Conservation (phyloP, 768 basidiomycete genomes). For the Lentinula sp. region DNA sequence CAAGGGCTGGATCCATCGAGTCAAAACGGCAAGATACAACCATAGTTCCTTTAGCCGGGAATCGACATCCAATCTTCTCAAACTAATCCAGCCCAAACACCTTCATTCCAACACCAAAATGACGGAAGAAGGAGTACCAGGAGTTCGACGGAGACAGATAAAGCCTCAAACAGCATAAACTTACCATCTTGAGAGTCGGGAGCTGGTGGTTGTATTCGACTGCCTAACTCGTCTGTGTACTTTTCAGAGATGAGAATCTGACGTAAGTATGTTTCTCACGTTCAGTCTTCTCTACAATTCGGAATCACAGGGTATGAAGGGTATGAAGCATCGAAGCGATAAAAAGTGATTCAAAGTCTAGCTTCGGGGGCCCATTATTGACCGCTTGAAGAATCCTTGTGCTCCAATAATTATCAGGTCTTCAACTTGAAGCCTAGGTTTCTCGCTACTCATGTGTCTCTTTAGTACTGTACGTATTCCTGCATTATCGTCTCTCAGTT, state of each 20-base stretch:
- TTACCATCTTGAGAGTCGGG: slow-evolving; percentile 2
- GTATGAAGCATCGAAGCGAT: too few relatives aligned
- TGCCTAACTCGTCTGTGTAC: neutral
- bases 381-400: too few relatives aligned
- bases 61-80: neutral
- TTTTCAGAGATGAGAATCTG: neutral
- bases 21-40: neutral
- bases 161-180: neutral
- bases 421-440: too few relatives aligned
- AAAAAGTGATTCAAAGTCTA: too few relatives aligned
- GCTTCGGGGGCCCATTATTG: too few relatives aligned
- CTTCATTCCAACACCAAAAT: neutral
- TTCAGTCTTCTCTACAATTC: too few relatives aligned
- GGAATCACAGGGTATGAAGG: too few relatives aligned
- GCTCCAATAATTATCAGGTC: too few relatives aligned
- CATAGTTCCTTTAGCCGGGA: neutral
- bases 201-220: neutral
- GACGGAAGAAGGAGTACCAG: neutral
- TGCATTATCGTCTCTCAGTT: too few relatives aligned
- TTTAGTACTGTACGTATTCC: too few relatives aligned
- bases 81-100: neutral
- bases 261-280: neutral
- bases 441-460: too few relatives aligned
- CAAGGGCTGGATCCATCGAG: neutral
- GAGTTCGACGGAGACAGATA: neutral